Percentiles rank a stretch among this genome's conserved stretches.
phyloP scores from a whole-genome alignment of 2,329 filamentous ascomycete genomes.

The Beauveria pseudobassiana region DNA sequence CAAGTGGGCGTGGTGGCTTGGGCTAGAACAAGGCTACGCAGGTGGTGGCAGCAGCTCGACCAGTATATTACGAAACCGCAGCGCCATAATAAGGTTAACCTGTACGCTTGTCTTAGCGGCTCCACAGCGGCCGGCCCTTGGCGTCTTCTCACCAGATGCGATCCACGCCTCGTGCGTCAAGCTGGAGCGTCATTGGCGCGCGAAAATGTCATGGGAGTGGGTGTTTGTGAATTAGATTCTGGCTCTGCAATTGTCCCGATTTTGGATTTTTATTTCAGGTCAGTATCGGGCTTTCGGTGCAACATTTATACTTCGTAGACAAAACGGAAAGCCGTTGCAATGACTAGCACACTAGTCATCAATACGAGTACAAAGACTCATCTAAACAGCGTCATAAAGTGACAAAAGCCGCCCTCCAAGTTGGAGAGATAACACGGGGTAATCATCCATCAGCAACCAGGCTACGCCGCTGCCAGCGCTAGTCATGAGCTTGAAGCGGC shows the following conservation, averaged over 20 bases:
- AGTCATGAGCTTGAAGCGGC: background rate
- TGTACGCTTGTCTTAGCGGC: constrained; percentile 1
- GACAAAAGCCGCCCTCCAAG: background rate
- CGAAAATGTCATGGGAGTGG: background rate
- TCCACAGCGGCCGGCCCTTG: background rate
- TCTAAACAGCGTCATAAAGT: background rate
- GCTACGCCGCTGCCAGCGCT: background rate
- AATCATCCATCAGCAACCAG: background rate
- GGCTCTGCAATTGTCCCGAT: background rate
- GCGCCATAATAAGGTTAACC: constrained; percentile 9
- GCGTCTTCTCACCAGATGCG: background rate
- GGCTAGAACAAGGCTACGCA: background rate
- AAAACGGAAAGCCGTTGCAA: background rate
- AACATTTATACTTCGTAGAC: no score
- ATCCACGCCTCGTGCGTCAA: constrained; percentile 7
- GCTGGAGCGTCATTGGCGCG: background rate
- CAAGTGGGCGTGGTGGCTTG: background rate
- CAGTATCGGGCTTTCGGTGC: background rate
- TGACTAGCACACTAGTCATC: background rate
- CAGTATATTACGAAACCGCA: no score
- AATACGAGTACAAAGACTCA: no score
- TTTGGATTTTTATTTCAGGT: background rate
- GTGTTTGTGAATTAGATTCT: background rate
- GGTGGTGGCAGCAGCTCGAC: no score
- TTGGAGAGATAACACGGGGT: background rate